Evolutionary conservation across 140 eudicot genomes (phyloP).

Genomic region (Erigeron philadelphicus): DNA sequence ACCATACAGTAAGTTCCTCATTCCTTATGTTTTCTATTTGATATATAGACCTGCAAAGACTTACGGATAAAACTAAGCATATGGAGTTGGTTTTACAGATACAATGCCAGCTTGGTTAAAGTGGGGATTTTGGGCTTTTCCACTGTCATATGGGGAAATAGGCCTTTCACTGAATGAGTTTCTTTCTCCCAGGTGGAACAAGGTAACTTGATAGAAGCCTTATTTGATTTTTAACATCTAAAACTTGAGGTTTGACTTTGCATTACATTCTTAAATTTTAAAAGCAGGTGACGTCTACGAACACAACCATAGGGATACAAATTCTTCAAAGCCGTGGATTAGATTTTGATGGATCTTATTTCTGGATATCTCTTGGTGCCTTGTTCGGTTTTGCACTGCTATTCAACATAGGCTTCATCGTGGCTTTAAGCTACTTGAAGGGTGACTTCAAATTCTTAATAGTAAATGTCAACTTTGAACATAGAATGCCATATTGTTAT

Average conservation of each 20-base stretch:
- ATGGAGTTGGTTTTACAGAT: constrained; percentile 26
- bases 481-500: not conserved
- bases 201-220: constrained; percentile 24
- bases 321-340: constrained; percentile 65
- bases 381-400: constrained; percentile 52
- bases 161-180: constrained; percentile 54
- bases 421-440: constrained; percentile 58
- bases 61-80: not conserved
- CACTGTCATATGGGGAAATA: constrained; percentile 47
- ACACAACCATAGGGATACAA: constrained; percentile 52
- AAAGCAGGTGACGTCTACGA: constrained; percentile 33
- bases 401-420: constrained; percentile 47
- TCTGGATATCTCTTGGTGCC: constrained; percentile 69
- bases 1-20: constrained; percentile 46
- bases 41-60: constrained; percentile 3
- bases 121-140: constrained; percentile 55
- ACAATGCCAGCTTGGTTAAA: constrained; percentile 47
- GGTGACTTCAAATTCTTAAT: constrained; percentile 31
- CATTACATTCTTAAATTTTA: not conserved
- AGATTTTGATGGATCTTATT: constrained; percentile 37
- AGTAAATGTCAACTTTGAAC: constrained; percentile 8
- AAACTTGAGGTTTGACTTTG: no score
- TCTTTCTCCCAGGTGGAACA: constrained; percentile 47
- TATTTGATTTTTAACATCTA: not conserved
- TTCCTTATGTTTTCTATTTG: constrained; percentile 16